Evolutionary conservation across 2,329 filamentous ascomycete genomes (phyloP), one percentile per base, ranked within the genome.

Genomic region (Neonectria punicea): DNA sequence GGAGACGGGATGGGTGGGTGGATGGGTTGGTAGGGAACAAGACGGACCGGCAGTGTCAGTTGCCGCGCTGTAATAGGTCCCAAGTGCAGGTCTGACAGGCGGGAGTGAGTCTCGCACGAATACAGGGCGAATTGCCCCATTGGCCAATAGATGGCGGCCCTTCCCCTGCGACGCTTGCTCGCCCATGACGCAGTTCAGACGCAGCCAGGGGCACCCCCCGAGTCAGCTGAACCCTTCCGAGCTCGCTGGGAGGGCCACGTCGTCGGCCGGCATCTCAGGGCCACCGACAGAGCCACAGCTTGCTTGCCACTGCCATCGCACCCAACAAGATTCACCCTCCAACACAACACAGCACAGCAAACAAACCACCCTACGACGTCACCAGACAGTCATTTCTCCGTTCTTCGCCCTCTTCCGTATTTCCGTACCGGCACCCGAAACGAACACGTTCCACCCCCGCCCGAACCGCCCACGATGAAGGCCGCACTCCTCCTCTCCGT

Each of bases 401-500:
- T 56, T 57, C 36, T 39, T 13, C 36, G 36, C 36, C 36, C 53
- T 41, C 50, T 57, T 53, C 53, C 61, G 46, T 44, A 22, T 36
- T 53, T 50, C 32, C n/a, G 41, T 51, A 47, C 63, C 62, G 47
- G 53, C 30, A 46, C n/a, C 44, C 54, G 53, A 50, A 41, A 32
- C 41, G 11, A 43, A 62, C 47, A 53, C 53, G 58, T 56, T 53
- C 57, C 53, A 61, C 63, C 60, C 61, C 60, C 61, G 58, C 63
- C 65, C 58, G 47, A 63, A 67, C 58, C 63, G 49, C 56, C 63
- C 70, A 83, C 70, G 36, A 89, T 88, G 86, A 83, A 85, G 76
- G 73, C 78, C 61, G 68, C 85, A 63, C 69, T 86, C 53, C 67
- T 86, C 63, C 74, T 88, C 41, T 84, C 84, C 67, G 80, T 85